Evolutionary conservation across 2,329 filamentous ascomycete genomes (phyloP).

Genomic region (Colletotrichum sp.): DNA sequence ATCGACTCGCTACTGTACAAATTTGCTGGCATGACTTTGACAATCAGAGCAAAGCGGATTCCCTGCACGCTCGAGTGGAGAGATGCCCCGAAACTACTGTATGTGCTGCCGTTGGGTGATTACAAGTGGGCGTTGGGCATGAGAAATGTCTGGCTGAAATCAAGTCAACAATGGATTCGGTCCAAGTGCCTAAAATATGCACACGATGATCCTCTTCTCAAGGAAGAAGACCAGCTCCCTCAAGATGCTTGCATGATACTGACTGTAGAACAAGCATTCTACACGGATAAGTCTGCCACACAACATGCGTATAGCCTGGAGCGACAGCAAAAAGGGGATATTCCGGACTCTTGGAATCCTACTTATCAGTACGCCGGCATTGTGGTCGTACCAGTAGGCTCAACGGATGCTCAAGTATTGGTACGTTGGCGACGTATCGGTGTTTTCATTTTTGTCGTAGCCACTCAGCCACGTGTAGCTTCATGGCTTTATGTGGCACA

Average conservation of each 20-base stretch:
- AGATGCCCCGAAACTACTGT: not conserved
- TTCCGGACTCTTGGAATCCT: not conserved
- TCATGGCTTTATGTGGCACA: no score
- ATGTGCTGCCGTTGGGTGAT: not conserved
- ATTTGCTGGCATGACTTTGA: not conserved
- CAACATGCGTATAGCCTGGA: not conserved
- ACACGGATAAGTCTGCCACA: not conserved
- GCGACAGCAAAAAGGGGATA: not conserved
- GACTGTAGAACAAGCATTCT: not conserved
- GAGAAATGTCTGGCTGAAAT: not conserved
- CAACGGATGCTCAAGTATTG: not conserved
- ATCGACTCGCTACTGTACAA: not conserved
- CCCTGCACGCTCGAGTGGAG: not conserved
- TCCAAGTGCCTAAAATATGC: not conserved
- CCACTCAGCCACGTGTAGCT: no score
- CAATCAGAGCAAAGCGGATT: not conserved
- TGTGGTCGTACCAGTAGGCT: not conserved
- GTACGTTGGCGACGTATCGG: not conserved
- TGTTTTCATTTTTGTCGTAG: not conserved
- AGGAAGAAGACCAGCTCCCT: not conserved
- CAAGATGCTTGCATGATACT: not conserved
- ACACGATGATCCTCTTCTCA: not conserved
- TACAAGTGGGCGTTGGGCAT: not conserved
- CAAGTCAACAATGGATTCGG: not conserved
- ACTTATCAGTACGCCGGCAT: not conserved